phyloP scores from a whole-genome alignment of 306 rosid species.

The Trifolium fragiferum region DNA sequence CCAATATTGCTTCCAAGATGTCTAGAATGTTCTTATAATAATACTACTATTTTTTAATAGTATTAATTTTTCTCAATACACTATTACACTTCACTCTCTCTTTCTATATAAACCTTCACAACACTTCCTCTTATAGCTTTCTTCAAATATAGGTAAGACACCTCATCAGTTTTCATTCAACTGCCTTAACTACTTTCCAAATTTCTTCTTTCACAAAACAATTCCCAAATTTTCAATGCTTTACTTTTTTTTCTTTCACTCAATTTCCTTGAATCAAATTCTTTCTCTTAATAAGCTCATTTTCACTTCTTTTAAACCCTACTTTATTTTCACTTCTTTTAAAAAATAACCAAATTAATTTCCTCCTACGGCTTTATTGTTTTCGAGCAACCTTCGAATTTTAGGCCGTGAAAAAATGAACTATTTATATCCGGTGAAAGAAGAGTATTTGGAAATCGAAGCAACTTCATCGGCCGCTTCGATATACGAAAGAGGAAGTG shows the following conservation, averaged over 20 bases:
- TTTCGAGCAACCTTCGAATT: background rate
- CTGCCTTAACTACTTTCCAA: conserved; percentile 53
- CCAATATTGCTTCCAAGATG: conserved; percentile 23
- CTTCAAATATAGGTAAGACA: conserved; percentile 1
- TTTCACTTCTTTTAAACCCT: background rate
- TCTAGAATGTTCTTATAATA: conserved; percentile 58
- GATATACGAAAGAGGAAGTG: conserved; percentile 35
- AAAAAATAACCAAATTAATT: background rate
- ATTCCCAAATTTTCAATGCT: background rate
- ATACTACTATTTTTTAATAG: background rate
- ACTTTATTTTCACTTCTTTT: background rate
- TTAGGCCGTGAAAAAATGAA: conserved; percentile 33
- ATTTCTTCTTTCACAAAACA: background rate
- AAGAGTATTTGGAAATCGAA: conserved; percentile 58
- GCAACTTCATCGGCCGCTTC: conserved; percentile 30
- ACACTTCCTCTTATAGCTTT: background rate
- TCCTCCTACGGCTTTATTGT: background rate
- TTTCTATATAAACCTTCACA: conserved; percentile 34
- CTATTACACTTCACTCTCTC: background rate
- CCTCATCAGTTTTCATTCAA: conserved; percentile 31
- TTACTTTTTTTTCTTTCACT: conserved; percentile 5
- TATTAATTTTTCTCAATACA: background rate
- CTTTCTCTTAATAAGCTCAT: background rate
- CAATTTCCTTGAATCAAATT: background rate
- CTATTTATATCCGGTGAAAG: conserved; percentile 59